Percentiles rank a stretch among this genome's conserved stretches.
Evolutionary conservation across 1,139 yeast genomes (phyloP).

Genomic region (Diutina neorugosa): DNA sequence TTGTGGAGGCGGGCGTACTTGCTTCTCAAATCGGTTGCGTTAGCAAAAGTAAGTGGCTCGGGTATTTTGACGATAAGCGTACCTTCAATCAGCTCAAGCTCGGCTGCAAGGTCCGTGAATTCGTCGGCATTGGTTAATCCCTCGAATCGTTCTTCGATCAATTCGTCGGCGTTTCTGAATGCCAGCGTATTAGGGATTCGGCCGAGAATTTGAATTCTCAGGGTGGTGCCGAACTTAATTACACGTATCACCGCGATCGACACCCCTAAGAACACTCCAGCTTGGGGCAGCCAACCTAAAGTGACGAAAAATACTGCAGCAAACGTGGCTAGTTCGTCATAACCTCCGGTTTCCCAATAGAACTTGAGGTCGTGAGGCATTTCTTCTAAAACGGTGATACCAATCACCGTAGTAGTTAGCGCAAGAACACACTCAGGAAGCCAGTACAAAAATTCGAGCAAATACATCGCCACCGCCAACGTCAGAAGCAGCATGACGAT

Average conservation of each 20-base stretch:
- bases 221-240: slow-evolving; percentile 17
- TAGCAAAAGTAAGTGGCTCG: slow-evolving; percentile 7
- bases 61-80: slow-evolving; percentile 8
- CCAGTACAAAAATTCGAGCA: slow-evolving; percentile 16
- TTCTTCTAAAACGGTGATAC: slow-evolving; percentile 23
- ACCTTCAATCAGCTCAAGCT: slow-evolving; percentile 8
- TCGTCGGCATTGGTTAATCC: not conserved
- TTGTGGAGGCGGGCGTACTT: slow-evolving; percentile 8
- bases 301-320: slow-evolving; percentile 15
- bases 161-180: slow-evolving; percentile 23
- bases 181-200: slow-evolving; percentile 20
- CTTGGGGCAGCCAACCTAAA: slow-evolving; percentile 21
- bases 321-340: slow-evolving; percentile 19
- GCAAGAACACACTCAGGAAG: slow-evolving; percentile 25
- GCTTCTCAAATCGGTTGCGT: slow-evolving; percentile 7
- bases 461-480: slow-evolving; percentile 13
- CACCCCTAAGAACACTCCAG: slow-evolving; percentile 21
- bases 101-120: slow-evolving; percentile 4
- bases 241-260: slow-evolving; percentile 18
- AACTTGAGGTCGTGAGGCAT: slow-evolving; percentile 19
- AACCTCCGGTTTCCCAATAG: slow-evolving; percentile 20
- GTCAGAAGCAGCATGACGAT: slow-evolving; percentile 17
- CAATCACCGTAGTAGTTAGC: slow-evolving; percentile 23
- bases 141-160: slow-evolving; percentile 19
- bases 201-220: slow-evolving; percentile 23